Evolutionary conservation across 352 stramenopile genomes (phyloP).

Genomic region (Globisporangium paroecandrum): DNA sequence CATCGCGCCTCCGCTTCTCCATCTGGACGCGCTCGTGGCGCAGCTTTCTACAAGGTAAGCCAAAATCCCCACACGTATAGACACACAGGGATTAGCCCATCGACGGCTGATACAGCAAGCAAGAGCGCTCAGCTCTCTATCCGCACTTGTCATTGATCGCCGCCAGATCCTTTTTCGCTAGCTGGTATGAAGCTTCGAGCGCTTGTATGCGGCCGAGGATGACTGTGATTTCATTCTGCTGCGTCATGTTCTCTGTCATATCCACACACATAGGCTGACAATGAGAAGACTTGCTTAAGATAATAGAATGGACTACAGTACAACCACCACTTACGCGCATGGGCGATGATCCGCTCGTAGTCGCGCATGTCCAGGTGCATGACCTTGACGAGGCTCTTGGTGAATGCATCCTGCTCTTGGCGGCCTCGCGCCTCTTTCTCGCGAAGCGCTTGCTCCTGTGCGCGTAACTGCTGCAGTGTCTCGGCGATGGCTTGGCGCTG

Average conservation of each 20-base stretch:
- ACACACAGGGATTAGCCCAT: slow-evolving; percentile 5
- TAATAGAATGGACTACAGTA: not conserved
- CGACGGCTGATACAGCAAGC: no score
- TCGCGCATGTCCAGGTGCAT: slow-evolving; percentile 48
- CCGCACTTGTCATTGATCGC: slow-evolving; percentile 52
- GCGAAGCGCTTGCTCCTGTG: slow-evolving; percentile 9
- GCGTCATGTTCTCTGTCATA: slow-evolving; percentile 26
- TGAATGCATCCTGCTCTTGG: slow-evolving; percentile 31
- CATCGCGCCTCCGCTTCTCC: slow-evolving; percentile 32
- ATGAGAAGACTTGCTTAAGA: not conserved
- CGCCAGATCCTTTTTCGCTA: slow-evolving; percentile 43
- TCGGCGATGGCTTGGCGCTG: slow-evolving; percentile 29
- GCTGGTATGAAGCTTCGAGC: slow-evolving; percentile 38
- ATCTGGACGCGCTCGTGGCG: slow-evolving; percentile 43
- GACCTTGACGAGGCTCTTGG: slow-evolving; percentile 46
- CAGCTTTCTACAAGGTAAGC: slow-evolving; percentile 27
- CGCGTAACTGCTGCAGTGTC: slow-evolving; percentile 28
- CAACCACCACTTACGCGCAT: slow-evolving; percentile 28
- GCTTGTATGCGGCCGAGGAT: slow-evolving; percentile 34
- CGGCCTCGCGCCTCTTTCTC: slow-evolving; percentile 21
- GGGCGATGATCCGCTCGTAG: slow-evolving; percentile 23
- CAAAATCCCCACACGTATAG: no score
- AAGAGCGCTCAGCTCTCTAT: no score
- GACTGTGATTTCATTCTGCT: slow-evolving; percentile 31
- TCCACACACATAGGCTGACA: not conserved